Evolutionary conservation across 192 early-diverging fungal species (phyloP), one percentile per base, ranked within the genome.

Genomic region (Allomyces javanicus): DNA sequence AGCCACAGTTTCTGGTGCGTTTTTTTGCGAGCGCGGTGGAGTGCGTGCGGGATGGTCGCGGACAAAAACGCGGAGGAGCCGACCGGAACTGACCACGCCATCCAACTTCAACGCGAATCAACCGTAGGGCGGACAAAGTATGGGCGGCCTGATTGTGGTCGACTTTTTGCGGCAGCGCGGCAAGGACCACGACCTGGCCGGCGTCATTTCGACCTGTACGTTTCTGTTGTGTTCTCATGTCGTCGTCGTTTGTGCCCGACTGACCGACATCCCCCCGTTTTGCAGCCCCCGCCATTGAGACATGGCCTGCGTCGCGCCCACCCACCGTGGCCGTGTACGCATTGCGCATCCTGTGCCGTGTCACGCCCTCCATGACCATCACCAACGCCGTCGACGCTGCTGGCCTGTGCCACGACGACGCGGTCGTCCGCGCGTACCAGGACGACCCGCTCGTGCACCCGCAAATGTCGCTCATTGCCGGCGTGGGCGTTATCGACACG

Each of bases 391-490:
- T 87, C 10, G 69, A 80, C 63, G 65, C 81, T 10, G 44, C 62
- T 17, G 66, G 63, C 24, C 74, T 85, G 26, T 75, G 75, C 17
- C 77, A 73, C 24, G 76, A 77, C 50, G 25, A 65, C 2, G 68
- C 71, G 14, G 77, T 79, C 62, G 71, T 78, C 9, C 63, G 73
- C 44, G 76, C 72, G 5, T 87, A 86, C 66, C 25, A 69, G 24
- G 62, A 66, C 10, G 86, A 87, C 63, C 83, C 84, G 24, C 70
- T 83, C 9, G 72, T 81, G 7, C 83, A 86, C 50, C 21, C 50
- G 7, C 21, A 21, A 3, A 58, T 58, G 17, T 58, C 50, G 50
- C 50, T 58, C 50, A n/a, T n/a, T 58, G 50, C 50, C 5, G 50
- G 17, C 17, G 50, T n/a, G 50, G 50, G 50, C 0, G 3, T 58